phyloP scores from a whole-genome alignment of 257 asterid genomes.

The Catharanthus roseus region DNA sequence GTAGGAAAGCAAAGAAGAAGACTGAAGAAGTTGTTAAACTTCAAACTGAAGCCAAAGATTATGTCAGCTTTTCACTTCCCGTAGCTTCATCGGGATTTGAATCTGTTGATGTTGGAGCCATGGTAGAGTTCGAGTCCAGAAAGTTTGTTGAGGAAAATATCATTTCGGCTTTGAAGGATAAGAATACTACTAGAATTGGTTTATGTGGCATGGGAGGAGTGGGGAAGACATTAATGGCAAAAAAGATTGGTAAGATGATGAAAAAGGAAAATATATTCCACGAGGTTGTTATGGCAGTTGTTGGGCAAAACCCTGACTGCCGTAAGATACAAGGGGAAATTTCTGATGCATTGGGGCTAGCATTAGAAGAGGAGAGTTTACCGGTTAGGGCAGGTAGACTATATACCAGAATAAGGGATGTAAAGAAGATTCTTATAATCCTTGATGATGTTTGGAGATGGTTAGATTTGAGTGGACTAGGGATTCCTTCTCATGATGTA shows the following conservation, averaged over 20 bases:
- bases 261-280: constrained; percentile 15
- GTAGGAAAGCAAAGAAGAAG: constrained; percentile 17
- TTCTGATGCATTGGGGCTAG: constrained; percentile 17
- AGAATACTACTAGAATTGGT: constrained; percentile 6
- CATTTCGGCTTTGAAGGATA: constrained; percentile 12
- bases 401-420: constrained; percentile 9
- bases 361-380: constrained; percentile 2
- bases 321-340: constrained; percentile 17
- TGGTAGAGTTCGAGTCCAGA: constrained; percentile 15
- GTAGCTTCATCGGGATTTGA: background rate
- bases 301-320: constrained; percentile 6
- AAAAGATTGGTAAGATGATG: constrained; percentile 13
- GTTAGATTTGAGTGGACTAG: constrained; percentile 18
- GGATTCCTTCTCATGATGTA: constrained; percentile 12
- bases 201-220: constrained; percentile 32
- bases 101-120: background rate
- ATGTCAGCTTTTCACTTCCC: background rate
- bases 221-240: constrained; percentile 20
- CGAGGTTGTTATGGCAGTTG: constrained; percentile 18
- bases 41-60: background rate
- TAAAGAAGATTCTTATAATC: constrained; percentile 21
- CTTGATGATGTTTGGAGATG: constrained; percentile 30
- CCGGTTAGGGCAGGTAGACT: constrained; percentile 6
- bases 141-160: constrained; percentile 7
- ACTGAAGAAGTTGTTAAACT: constrained; percentile 5